Conservation (phyloP, 306 rosid species). For the Heteromeles arbutifolia region DNA sequence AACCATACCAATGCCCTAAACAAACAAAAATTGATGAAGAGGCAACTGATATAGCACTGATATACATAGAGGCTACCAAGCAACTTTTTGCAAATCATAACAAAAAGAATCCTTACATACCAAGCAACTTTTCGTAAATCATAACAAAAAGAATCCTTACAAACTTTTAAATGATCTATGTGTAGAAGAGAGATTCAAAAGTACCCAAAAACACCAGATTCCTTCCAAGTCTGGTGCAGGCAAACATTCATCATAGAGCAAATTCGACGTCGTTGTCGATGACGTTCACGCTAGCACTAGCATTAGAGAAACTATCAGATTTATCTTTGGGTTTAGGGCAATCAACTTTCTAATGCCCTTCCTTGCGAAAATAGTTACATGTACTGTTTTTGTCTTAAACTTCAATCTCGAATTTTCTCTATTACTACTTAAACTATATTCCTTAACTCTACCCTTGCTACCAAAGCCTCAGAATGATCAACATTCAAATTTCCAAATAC, state of each 20-base stretch:
- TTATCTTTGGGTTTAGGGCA: background rate
- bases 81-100: too few relatives aligned
- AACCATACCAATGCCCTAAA: background rate
- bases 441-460: too few relatives aligned
- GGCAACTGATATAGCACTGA: background rate
- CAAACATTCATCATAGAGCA: background rate
- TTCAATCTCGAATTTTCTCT: background rate
- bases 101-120: too few relatives aligned
- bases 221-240: too few relatives aligned
- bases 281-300: background rate
- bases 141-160: too few relatives aligned
- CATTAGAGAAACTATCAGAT: background rate
- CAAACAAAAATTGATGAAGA: background rate
- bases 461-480: too few relatives aligned
- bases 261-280: background rate
- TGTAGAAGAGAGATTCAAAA: too few relatives aligned
- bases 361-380: background rate
- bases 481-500: background rate
- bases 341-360: background rate
- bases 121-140: too few relatives aligned
- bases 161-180: too few relatives aligned
- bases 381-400: background rate
- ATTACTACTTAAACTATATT: background rate
- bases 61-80: too few relatives aligned
- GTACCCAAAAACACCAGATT: background rate